Conservation (phyloP, 2,329 filamentous ascomycete species). For the Didymosphaeria variabile region DNA sequence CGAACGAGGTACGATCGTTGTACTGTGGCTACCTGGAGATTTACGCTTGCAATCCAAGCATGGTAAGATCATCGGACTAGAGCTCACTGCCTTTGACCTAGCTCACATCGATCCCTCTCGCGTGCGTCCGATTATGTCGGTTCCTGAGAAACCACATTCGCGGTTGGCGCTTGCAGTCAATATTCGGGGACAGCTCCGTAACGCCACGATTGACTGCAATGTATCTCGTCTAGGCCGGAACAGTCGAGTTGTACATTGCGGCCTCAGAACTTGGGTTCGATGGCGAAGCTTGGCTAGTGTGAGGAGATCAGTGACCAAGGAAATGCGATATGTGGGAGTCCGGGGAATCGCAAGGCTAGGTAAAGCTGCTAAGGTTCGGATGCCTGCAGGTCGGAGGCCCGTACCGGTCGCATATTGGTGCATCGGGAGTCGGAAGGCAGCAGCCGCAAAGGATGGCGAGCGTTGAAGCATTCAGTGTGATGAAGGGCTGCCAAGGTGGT, state of each 20-base stretch:
- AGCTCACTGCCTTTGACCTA: not conserved
- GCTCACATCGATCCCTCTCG: not conserved
- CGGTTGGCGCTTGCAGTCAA: not conserved
- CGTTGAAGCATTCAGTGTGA: not conserved
- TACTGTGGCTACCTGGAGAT: not conserved
- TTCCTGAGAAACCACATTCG: not conserved
- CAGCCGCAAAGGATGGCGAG: not conserved
- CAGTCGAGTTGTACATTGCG: not conserved
- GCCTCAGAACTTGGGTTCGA: not conserved
- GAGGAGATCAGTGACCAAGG: no score
- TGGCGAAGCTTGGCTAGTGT: not conserved
- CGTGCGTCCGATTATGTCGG: not conserved
- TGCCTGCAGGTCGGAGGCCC: not conserved
- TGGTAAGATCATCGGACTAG: not conserved
- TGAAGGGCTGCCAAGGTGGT: no score
- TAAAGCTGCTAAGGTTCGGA: not conserved
- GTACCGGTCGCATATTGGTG: not conserved
- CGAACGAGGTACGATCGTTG: not conserved
- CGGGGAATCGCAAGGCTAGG: not conserved
- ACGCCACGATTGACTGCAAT: not conserved
- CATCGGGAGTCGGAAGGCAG: not conserved
- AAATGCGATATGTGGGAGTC: not conserved
- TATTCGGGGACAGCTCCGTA: not conserved
- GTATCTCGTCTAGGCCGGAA: not conserved
- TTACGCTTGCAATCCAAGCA: not conserved